Percentiles rank a stretch among this genome's conserved stretches.
phyloP scores from a whole-genome alignment of 176 grass and related monocot species.

The Carex littledalei region DNA sequence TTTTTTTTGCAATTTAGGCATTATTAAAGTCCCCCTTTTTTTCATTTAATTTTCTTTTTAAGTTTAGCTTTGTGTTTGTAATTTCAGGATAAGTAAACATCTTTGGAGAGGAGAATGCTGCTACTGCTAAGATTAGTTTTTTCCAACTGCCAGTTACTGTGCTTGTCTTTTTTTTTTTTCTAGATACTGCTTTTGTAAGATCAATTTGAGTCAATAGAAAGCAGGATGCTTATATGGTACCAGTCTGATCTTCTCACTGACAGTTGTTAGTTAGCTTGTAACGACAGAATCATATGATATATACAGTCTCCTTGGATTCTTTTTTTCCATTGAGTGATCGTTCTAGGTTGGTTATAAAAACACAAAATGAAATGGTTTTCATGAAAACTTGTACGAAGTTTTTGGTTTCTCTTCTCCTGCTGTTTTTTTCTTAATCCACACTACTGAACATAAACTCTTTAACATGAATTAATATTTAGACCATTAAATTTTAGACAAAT shows the following conservation, averaged over 20 bases:
- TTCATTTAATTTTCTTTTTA: not conserved
- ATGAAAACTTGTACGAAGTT: not conserved
- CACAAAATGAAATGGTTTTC: not conserved
- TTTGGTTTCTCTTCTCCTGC: too few species aligned
- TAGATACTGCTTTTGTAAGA: not conserved
- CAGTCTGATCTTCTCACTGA: not conserved
- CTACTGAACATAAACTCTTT: too few species aligned
- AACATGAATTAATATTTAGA: too few species aligned
- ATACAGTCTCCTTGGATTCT: not conserved
- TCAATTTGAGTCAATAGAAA: not conserved
- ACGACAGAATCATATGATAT: not conserved
- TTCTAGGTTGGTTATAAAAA: not conserved
- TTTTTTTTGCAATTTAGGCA: not conserved
- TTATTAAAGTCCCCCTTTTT: not conserved
- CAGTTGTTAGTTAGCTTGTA: not conserved
- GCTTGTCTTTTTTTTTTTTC: not conserved
- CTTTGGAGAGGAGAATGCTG: not conserved
- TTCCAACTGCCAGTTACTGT: not conserved
- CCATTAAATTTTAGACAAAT: not conserved
- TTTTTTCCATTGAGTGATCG: not conserved
- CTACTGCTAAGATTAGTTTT: not conserved
- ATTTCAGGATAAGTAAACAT: constrained; percentile 1
- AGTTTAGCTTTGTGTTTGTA: not conserved
- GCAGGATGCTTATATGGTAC: not conserved
- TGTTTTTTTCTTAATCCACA: too few species aligned